These are phyloP conservation scores for Candida odintsovae DNA, from an alignment of 805 yeast genomes.

Conservation along the genomic window DNA sequence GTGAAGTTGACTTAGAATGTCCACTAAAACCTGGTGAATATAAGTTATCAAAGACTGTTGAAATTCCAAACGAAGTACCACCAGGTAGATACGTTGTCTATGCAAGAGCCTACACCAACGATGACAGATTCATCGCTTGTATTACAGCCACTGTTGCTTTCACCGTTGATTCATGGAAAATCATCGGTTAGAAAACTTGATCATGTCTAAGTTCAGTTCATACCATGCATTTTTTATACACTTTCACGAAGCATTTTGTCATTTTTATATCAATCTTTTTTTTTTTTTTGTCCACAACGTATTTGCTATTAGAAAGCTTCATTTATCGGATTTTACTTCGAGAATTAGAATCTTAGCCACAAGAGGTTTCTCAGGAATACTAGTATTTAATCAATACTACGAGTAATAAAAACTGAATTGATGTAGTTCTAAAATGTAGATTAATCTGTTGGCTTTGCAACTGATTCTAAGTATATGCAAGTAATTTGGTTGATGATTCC, in stretches of 20 bases:
- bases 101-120: constrained; percentile 86
- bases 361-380: no score
- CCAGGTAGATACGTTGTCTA: constrained; percentile 86
- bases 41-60: constrained; percentile 62
- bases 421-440: no score
- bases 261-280: background rate
- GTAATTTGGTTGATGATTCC: background rate
- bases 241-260: background rate
- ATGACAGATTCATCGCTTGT: constrained; percentile 80
- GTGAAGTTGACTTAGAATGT: constrained; percentile 78
- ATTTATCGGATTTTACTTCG: background rate
- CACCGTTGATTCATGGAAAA: constrained; percentile 28
- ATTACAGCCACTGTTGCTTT: constrained; percentile 62
- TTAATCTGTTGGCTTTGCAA: no score
- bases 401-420: background rate
- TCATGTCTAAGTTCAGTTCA: background rate
- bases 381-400: no score
- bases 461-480: no score
- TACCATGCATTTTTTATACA: background rate
- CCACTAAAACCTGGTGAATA: constrained; percentile 73
- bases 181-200: constrained; percentile 1
- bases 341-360: no score
- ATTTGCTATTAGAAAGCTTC: background rate
- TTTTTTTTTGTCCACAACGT: background rate
- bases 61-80: constrained; percentile 87